Evolutionary conservation across 148 eudicot genomes (phyloP), one percentile per base, ranked within the genome.

Genomic region (Diospyros kaki): DNA sequence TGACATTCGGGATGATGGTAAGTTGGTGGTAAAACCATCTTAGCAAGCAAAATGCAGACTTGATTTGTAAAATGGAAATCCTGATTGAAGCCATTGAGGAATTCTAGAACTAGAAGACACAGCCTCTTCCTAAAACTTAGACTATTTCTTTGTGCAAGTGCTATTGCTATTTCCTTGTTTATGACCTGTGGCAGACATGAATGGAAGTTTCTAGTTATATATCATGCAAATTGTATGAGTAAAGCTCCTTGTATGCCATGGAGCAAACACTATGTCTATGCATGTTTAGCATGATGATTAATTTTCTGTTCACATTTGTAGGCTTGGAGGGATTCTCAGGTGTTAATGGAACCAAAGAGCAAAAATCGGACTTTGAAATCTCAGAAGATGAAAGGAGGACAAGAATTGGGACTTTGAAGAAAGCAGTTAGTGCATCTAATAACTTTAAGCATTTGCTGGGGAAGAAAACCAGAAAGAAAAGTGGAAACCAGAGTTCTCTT

Each of bases 391-490:
- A 85, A 51, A 77, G 69, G 66, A 83, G 64, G 74, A 84, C 81
- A 40, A 81, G 77, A 74, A 73, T 75, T 73, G 86, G 80, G 67
- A 79, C 83, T 71, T 80, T 87, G 38, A 85, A 81, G 84, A 88
- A 80, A 82, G 89, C 90, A 56, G 68, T 85, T 3, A 79, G n/a
- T 65, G 89, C 92, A 9, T 82, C 92, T 58, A 75, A 58, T 62
- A 84, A 85, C 79, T 43, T 85, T 14, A 86, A 80, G 72, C 86
- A 73, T 77, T 83, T 89, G 18, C 77, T 84, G 14, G 72, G 54
- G 68, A 82, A 78, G 76, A 88, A 62, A 80, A 77, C 74, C 74
- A 88, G 75, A 76, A 84, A 62, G 79, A 86, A 84, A 71, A 83
- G 59, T 55, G 80, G 72, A 42, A 46, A 74, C 40, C 62, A 65